Evolutionary conservation across 305 asterid genomes (phyloP), one percentile per base, ranked within the genome.

Genomic region (Fraxinus paxiana): DNA sequence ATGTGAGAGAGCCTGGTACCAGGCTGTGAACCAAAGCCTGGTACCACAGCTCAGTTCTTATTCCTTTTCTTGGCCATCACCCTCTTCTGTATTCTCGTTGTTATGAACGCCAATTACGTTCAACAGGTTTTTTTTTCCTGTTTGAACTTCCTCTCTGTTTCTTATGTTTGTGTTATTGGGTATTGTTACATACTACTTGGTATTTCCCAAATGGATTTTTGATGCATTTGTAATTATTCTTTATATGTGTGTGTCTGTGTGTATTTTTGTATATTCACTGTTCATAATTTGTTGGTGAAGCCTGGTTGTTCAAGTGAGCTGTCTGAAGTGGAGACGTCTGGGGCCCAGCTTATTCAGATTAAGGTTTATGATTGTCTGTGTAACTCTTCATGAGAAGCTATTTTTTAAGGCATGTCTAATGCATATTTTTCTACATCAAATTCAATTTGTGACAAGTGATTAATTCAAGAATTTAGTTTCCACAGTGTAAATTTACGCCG

Each of bases 61-160:
- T n/a, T n/a, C n/a, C 93, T 96, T 28, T 89, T 94, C 81, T 71
- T 92, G 76, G 99, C 99, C 79, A 84, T 96, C 71, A 91, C 95
- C 81, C 97, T 94, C 80, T 96, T 96, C 90, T 89, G 90, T 83
- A 89, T 96, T 80, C 98, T 96, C 79, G 98, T 94, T 72, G 97
- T 96, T 75, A 94, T 96, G 99, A 98, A 96, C 97, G 97, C 98
- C 84, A 96, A 96, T 91, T 96, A 96, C 80, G 99, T 94, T 84
- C 99, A 94, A 81, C 99, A 96, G 97, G 99, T 94, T 76, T 43
- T 33, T 6, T 28, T 9, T 35, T 7, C 28, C 5, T 18, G 41
- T 41, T 72, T n/a, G 28, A 18, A 4, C 72, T 63, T 22, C 5
- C 22, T 59, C 2, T 20, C 17, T 33, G 5, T 71, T 28, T 17